A percentile compares a stretch with the other conserved stretches of the same genome.
These are phyloP conservation scores for Paracoccidioides lutzii DNA, from an alignment of 2,329 filamentous ascomycete species.

Conservation along the genomic window DNA sequence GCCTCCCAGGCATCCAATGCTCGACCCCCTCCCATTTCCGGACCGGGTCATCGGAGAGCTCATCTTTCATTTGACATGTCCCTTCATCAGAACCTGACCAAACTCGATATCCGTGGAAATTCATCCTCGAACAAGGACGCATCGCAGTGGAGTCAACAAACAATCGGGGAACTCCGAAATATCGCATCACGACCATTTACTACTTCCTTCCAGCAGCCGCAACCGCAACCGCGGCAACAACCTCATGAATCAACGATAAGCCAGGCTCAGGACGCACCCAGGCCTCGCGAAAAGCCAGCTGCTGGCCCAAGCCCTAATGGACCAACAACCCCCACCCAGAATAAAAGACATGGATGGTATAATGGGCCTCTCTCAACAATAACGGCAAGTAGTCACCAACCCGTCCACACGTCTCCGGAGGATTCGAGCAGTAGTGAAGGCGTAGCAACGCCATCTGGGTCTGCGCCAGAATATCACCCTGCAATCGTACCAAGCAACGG, in stretches of 20 bases:
- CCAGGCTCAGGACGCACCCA: not conserved
- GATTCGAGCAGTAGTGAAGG: constrained; percentile 39
- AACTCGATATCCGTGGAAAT: constrained; percentile 30
- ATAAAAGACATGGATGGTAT: constrained; percentile 24
- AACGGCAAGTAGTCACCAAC: constrained; percentile 17
- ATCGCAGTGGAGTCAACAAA: constrained; percentile 33
- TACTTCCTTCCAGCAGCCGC: constrained; percentile 12
- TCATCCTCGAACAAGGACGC: constrained; percentile 23
- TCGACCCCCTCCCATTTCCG: constrained; percentile 30
- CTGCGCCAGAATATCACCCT: constrained; percentile 36
- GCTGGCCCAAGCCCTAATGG: not conserved
- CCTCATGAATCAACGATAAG: not conserved
- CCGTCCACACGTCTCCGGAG: constrained; percentile 33
- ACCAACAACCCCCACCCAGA: constrained; percentile 13
- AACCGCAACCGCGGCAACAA: constrained; percentile 14
- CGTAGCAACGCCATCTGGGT: constrained; percentile 35
- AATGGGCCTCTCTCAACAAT: constrained; percentile 20
- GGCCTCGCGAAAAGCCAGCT: not conserved
- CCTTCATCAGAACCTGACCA: constrained; percentile 32
- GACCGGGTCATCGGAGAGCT: constrained; percentile 32
- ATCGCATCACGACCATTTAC: constrained; percentile 24
- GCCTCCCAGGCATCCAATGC: constrained; percentile 20
- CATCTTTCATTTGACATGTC: constrained; percentile 39
- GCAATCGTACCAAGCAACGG: constrained; percentile 37
- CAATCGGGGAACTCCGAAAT: constrained; percentile 29